phyloP scores from a whole-genome alignment of 345 rosid species.

The Lumnitzera racemosa region DNA sequence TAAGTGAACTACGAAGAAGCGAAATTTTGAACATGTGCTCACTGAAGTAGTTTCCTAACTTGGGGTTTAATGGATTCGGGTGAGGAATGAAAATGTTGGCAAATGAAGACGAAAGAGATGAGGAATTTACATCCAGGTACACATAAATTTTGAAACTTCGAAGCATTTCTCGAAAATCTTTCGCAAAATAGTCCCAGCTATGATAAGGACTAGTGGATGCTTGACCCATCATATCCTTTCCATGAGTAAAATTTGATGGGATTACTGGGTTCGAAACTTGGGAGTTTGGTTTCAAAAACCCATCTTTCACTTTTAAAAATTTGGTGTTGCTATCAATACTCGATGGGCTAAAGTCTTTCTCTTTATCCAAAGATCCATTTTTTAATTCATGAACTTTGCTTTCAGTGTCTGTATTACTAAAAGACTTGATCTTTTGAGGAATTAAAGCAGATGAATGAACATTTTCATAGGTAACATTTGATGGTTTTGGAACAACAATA shows the following conservation, averaged over 20 bases:
- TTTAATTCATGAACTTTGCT: no score
- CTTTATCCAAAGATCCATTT: no score
- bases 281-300: neutral
- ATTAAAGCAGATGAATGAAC: no score
- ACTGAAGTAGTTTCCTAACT: slow-evolving; percentile 38
- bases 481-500: no score
- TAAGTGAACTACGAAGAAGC: slow-evolving; percentile 26
- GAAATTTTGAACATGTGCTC: slow-evolving; percentile 43
- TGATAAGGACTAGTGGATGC: slow-evolving; percentile 25
- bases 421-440: no score
- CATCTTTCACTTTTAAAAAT: no score
- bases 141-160: slow-evolving; percentile 29
- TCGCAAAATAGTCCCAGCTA: slow-evolving; percentile 24
- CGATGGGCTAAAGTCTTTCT: no score
- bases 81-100: slow-evolving; percentile 30
- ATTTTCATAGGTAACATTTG: no score
- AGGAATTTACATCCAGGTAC: slow-evolving; percentile 20
- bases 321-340: no score
- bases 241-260: neutral
- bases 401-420: no score
- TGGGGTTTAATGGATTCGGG: slow-evolving; percentile 26
- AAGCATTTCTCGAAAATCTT: slow-evolving; percentile 31
- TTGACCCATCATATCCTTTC: neutral
- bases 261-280: neutral
- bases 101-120: slow-evolving; percentile 12